Base-by-base conservation (phyloP, 805 yeast genomes). In the Starmerella tilneyi region DNA sequence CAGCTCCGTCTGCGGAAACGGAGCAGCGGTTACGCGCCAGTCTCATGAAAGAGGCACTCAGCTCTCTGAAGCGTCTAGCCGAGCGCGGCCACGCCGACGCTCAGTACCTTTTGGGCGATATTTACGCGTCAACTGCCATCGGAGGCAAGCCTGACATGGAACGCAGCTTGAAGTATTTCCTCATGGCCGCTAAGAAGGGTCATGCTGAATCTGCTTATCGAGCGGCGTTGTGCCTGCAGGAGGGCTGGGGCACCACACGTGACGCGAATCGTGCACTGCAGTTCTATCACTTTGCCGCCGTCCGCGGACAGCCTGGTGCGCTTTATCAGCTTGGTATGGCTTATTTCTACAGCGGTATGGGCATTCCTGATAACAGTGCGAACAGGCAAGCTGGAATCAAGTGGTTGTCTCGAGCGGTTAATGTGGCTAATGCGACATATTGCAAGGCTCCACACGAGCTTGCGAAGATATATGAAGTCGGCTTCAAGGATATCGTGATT, bases 381-480 rank as follows among this genome's bases (percentile, higher is more conserved):
- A 79, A 84, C 19, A 82, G 85, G 57, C 83, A 80, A 56, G 78
- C 78, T 56, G 98, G 97, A 41, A 79, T 92, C 52, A 84, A 85
- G 61, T 89, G 98, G 98, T 68, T 89, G 45, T 73, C 82, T 33
- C 75, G 96, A 46, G 96, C 97, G 0, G 74, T 82, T 21, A 83
- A 82, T 36, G 77, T 74, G 43, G 95, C 96, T 6, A 82, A 76
- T 45, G 94, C 83, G 58, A 67, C 83, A 38, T 84, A 82, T 37
- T 80, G 85, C 43, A 92, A 86, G n/a, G 97, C 96, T 0, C 96
- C 97, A 0, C 89, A 76, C 59, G 97, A 92, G 63, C 68, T 89
- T 48, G 97, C 84, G 2, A 78, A 80, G 58, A 83, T 89, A 46
- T 81, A 84, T 61, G 81, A 81, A 54, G 66, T 72, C 13, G 98